phyloP scores from a whole-genome alignment of 83 land plant genomes.

The Thuja plicata region DNA sequence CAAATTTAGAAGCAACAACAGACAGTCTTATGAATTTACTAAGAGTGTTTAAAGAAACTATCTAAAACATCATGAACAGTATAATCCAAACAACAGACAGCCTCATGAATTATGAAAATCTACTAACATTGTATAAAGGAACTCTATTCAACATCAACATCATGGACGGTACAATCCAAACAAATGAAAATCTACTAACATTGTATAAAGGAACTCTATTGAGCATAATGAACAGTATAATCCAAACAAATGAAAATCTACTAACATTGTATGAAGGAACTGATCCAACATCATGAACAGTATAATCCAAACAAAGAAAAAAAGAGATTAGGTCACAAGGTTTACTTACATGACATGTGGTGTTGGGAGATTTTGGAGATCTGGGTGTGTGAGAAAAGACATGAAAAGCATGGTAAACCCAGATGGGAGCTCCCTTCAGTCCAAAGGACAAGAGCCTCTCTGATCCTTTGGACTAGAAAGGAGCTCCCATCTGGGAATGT shows the following conservation, averaged over 20 bases:
- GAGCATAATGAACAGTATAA: background rate
- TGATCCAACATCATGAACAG: too few species aligned
- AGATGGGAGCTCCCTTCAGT: constrained; percentile 15
- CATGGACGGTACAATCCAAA: background rate
- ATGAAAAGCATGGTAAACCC: constrained; percentile 12
- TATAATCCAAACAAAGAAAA: too few species aligned
- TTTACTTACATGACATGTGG: background rate
- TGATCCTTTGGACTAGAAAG: constrained; percentile 11
- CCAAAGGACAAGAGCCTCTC: constrained; percentile 3
- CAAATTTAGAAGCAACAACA: too few species aligned
- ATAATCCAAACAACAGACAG: background rate
- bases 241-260: background rate
- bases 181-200: too few species aligned
- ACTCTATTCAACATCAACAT: too few species aligned
- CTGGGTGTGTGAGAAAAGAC: background rate
- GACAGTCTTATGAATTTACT: too few species aligned
- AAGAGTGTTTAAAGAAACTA: too few species aligned
- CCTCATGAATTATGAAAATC: too few species aligned
- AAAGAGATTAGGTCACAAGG: background rate
- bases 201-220: too few species aligned
- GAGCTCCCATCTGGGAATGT: constrained; percentile 17
- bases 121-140: too few species aligned
- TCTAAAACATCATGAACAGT: background rate
- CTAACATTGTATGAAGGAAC: too few species aligned
- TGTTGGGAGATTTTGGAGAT: background rate